Conservation (phyloP, 2,329 filamentous ascomycete genomes). For the Cryphonectria radicalis region DNA sequence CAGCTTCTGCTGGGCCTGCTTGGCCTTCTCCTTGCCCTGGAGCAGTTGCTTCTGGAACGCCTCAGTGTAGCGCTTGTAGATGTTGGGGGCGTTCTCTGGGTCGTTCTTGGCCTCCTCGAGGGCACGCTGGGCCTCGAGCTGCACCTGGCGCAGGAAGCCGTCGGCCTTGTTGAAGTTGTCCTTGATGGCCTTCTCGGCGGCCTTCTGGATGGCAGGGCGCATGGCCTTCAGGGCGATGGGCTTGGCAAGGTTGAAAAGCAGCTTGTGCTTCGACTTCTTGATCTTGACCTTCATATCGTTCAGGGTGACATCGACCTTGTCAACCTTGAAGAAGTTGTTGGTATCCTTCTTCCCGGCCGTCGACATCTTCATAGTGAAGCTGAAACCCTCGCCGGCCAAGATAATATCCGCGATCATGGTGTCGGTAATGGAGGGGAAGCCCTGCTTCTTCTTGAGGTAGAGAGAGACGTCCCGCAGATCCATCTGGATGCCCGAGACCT, state of each 20-base stretch:
- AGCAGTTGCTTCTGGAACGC: slow-evolving; percentile 75
- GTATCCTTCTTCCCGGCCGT: slow-evolving; percentile 76
- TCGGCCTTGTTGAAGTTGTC: slow-evolving; percentile 81
- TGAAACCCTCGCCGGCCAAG: slow-evolving; percentile 84
- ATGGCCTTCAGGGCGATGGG: slow-evolving; percentile 83
- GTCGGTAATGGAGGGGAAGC: slow-evolving; percentile 87
- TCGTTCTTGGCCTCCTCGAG: slow-evolving; percentile 67
- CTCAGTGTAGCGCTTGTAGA: slow-evolving; percentile 82
- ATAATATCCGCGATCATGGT: slow-evolving; percentile 87
- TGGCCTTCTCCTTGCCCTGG: slow-evolving; percentile 78
- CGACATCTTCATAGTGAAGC: slow-evolving; percentile 88
- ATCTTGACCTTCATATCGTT: slow-evolving; percentile 85
- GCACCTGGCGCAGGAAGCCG: slow-evolving; percentile 72
- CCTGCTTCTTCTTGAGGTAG: slow-evolving; percentile 93
- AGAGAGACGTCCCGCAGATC: slow-evolving; percentile 90
- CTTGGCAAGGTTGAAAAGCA: slow-evolving; percentile 86
- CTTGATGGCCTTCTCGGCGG: slow-evolving; percentile 85
- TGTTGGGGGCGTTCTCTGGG: slow-evolving; percentile 75
- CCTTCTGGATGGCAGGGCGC: slow-evolving; percentile 83
- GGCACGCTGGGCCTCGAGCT: slow-evolving; percentile 80
- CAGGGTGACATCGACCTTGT: slow-evolving; percentile 82
- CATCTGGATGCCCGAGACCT: slow-evolving; percentile 88
- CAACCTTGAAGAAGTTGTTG: slow-evolving; percentile 91
- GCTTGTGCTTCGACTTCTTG: slow-evolving; percentile 93
- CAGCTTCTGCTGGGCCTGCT: slow-evolving; percentile 57